phyloP scores from a whole-genome alignment of 345 rosid species.

The Sapria himalayana region DNA sequence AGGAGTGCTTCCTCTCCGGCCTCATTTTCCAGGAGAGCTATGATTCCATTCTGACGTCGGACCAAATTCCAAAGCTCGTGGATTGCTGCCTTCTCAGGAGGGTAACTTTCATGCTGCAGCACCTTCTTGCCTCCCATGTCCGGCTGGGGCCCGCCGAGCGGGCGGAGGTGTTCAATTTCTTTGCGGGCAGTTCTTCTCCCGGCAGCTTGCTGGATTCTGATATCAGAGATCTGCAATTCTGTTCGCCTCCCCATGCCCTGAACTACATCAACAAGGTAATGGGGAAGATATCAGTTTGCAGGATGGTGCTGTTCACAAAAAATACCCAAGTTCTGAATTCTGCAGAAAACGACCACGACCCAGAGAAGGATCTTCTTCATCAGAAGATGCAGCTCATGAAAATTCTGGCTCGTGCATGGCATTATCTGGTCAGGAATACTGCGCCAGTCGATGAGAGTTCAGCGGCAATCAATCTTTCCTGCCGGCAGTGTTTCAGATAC shows the following conservation, averaged over 20 bases:
- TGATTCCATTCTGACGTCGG: constrained; percentile 24
- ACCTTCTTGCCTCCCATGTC: constrained; percentile 29
- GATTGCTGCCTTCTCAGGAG: constrained; percentile 51
- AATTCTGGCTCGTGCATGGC: constrained; percentile 44
- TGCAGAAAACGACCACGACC: constrained; percentile 11
- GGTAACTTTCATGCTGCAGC: constrained; percentile 40
- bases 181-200: constrained; percentile 17
- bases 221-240: constrained; percentile 19
- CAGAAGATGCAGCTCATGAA: constrained; percentile 28
- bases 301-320: constrained; percentile 37
- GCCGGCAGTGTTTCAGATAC: constrained; percentile 28
- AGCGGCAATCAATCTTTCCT: constrained; percentile 12
- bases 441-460: constrained; percentile 13
- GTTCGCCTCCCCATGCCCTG: constrained; percentile 22
- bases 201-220: constrained; percentile 38
- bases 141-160: constrained; percentile 22
- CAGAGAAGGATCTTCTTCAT: constrained; percentile 16
- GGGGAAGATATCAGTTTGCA: constrained; percentile 36
- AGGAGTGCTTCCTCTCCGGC: constrained; percentile 44
- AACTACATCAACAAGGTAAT: constrained; percentile 36
- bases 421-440: constrained; percentile 33
- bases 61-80: constrained; percentile 29
- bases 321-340: constrained; percentile 12
- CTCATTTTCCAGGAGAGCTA: constrained; percentile 34
- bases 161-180: constrained; percentile 30